phyloP scores from a whole-genome alignment of 768 basidiomycete species.

The Macrocybe gigantea region DNA sequence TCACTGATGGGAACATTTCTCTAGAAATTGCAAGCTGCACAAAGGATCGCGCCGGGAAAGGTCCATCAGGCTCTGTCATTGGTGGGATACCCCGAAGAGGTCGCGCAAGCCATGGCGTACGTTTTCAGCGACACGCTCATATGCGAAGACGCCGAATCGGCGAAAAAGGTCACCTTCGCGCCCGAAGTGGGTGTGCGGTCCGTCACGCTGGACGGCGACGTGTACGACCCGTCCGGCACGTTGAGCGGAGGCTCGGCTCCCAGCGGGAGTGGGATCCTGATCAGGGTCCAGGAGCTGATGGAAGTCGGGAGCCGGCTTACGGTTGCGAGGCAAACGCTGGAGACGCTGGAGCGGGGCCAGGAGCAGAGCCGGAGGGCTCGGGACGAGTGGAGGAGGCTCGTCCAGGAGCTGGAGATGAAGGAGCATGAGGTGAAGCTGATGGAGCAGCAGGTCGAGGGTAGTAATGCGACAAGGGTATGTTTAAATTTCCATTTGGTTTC shows the following conservation, averaged over 20 bases:
- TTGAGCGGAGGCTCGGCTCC: conserved; percentile 90
- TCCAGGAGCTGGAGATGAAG: conserved; percentile 80
- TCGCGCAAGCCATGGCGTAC: conserved; percentile 84
- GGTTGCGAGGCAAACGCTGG: conserved; percentile 41
- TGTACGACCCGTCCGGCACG: conserved; percentile 94
- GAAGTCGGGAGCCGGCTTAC: conserved; percentile 57
- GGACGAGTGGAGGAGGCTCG: conserved; percentile 54
- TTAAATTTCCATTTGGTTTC: background rate
- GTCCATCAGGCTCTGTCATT: conserved; percentile 86
- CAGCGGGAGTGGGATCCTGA: conserved; percentile 61
- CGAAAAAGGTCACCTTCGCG: conserved; percentile 84
- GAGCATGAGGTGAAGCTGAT: conserved; percentile 79
- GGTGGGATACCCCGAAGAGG: conserved; percentile 75
- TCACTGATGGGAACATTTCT: conserved; percentile 19
- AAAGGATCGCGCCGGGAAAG: conserved; percentile 69
- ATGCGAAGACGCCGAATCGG: conserved; percentile 83
- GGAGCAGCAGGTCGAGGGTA: conserved; percentile 80
- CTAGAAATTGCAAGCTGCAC: conserved; percentile 75
- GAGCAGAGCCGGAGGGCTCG: conserved; percentile 42
- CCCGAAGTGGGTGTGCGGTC: conserved; percentile 63
- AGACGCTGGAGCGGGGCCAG: conserved; percentile 50
- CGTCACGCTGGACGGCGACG: conserved; percentile 91
- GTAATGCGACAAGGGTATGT: conserved; percentile 84
- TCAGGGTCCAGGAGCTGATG: conserved; percentile 80
- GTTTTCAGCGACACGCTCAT: conserved; percentile 93